Base-by-base conservation (phyloP, 2,329 filamentous ascomycete genomes). In the Neurospora sp. region DNA sequence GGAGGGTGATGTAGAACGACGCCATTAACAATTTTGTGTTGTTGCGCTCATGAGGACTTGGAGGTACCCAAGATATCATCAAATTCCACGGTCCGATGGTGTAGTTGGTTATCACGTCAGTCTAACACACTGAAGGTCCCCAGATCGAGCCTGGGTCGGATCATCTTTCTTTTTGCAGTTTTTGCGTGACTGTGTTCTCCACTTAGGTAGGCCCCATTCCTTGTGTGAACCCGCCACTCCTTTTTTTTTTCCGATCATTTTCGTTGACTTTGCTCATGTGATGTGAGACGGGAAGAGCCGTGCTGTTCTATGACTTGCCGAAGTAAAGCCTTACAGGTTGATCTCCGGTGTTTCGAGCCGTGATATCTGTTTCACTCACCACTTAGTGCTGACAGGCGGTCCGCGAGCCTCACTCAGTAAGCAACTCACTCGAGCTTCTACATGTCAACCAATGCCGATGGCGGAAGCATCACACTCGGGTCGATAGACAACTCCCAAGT, bases 31-130 rank as follows among this genome's bases (percentile, higher is more conserved):
- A n/a, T n/a, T n/a, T n/a, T n/a, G n/a, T n/a, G n/a, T n/a, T n/a
- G n/a, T n/a, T n/a, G n/a, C n/a, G n/a, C n/a, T n/a, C n/a, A n/a
- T n/a, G n/a, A n/a, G n/a, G n/a, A n/a, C n/a, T n/a, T n/a, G n/a
- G n/a, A n/a, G n/a, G n/a, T n/a, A n/a, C n/a, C n/a, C n/a, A n/a
- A n/a, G n/a, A n/a, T n/a, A n/a, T n/a, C n/a, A 15, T 12, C 23
- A 57, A 28, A 17, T 33, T 8, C 0, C 23, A 33, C 23, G 74
- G 74, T 74, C 69, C 71, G 71, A 73, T 78, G 76, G 76, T 77
- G 77, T 77, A 78, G 81, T 82, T 82, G 81, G 80, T 82, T 82
- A 82, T 82, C 81, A 82, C 81, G 78, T 82, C 80, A 82, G 81
- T 82, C 80, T 82, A 83, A 83, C 80, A 33, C 28, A 33, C 28